Evolutionary conservation across 1,284 basidiomycete species (phyloP), one percentile per base, ranked within the genome.

Genomic region (Tilletia indica): DNA sequence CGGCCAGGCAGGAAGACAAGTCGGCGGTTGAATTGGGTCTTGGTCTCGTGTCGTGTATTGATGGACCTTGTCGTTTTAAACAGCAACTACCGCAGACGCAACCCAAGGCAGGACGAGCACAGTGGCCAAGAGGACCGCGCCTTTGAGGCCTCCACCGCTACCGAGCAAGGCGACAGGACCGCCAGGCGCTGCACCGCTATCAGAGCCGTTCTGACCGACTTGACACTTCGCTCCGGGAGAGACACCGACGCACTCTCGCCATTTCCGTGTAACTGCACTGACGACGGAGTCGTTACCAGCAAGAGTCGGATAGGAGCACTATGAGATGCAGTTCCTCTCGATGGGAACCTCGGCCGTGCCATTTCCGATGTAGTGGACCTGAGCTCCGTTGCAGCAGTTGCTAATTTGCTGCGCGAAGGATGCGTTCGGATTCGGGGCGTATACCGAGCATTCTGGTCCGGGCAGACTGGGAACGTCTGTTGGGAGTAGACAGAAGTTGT

Each of bases 371-470:
- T 34, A 19, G 58, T 63, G 58, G 14, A 63, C 25, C 58, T 25
- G 12, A 8, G 58, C 58, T 9, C 58, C 58, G 58, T 63, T 63
- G 58, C 58, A 63, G 25, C 58, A 63, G 21, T 63, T 9, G 58
- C 25, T 34, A 8, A 63, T 31, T 16, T 8, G 58, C 36, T 63
- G 25, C 2, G 36, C 25, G 36, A 63, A 34, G 5, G 58, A 9
- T 31, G 58, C 58, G 36, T 63, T 63, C 8, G 58, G 58, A 9
- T 25, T 36, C 21, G 58, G 58, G 8, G 58, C 58, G 36, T 34
- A 34, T n/a, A 63, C 14, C 8, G 58, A 63, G 58, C 58, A 63
- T 16, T 16, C 58, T 8, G 58, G 58, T 5, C 58, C 58, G 2
- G 58, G 58, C 25, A 63, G 34, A 36, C 58, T 63, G 25, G 6